A percentile compares a stretch with the other conserved stretches of the same genome.
Conservation (phyloP, 163 green algal genomes). For the Volvox carteri region DNA sequence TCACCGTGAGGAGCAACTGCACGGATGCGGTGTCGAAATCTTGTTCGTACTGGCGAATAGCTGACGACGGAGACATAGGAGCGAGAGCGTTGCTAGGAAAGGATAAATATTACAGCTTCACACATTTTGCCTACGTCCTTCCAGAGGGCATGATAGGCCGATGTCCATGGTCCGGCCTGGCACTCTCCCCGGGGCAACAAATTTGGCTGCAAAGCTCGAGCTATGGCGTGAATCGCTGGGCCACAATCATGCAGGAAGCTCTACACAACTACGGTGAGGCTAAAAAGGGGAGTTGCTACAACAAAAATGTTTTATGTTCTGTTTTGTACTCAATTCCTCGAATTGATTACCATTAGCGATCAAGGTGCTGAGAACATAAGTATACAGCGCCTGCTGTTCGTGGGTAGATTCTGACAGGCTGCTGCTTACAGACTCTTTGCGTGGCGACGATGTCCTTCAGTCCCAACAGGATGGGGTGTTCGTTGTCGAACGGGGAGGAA, state of each 20-base stretch:
- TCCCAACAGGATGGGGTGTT: no score
- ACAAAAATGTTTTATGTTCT: no score
- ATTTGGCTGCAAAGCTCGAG: conserved; percentile 27
- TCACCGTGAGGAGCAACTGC: background rate
- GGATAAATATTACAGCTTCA: background rate
- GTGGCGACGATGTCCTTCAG: no score
- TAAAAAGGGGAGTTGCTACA: no score
- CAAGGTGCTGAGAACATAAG: no score
- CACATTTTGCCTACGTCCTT: conserved; percentile 9
- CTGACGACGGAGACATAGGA: background rate
- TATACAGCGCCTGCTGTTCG: no score
- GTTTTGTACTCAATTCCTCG: no score
- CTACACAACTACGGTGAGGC: conserved; percentile 23
- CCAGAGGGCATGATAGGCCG: background rate
- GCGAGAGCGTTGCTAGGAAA: background rate
- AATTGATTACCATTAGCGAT: no score
- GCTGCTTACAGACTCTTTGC: no score
- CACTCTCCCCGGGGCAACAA: conserved; percentile 23
- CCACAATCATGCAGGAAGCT: conserved; percentile 22
- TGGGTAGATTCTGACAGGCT: no score
- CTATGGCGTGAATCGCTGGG: conserved; percentile 17
- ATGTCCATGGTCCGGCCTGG: conserved; percentile 8
- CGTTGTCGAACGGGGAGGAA: no score
- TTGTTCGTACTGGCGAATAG: background rate
- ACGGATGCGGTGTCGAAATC: background rate